Evolutionary conservation across 2,329 filamentous ascomycete genomes (phyloP).

Genomic region (Verticillium nubilum): DNA sequence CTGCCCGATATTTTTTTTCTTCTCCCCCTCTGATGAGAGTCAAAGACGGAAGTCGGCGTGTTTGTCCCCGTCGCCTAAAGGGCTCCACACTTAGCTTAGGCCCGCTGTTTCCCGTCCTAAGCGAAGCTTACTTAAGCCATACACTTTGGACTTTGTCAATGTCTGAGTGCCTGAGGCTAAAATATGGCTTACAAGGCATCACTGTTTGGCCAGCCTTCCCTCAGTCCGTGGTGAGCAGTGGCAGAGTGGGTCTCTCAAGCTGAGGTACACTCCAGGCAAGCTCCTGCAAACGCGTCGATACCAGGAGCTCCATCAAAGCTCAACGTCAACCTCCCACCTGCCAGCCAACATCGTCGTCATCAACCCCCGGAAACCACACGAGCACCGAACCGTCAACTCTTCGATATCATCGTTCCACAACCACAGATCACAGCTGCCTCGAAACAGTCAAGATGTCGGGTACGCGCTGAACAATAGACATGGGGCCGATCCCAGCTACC

Average conservation of each 20-base stretch:
- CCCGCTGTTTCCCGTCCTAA: neutral
- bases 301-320: conserved; percentile 12
- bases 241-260: neutral
- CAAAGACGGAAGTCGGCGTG: neutral
- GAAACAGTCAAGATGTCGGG: conserved; percentile 46
- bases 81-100: neutral
- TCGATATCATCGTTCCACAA: neutral
- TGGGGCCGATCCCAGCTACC: conserved; percentile 10
- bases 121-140: neutral
- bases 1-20: conserved; percentile 7
- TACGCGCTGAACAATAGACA: conserved; percentile 21
- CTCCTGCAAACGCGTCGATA: conserved; percentile 39
- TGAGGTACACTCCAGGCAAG: conserved; percentile 33
- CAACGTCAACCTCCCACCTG: conserved; percentile 10
- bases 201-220: neutral
- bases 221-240: neutral
- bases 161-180: neutral
- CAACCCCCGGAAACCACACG: conserved; percentile 9
- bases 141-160: too few species aligned
- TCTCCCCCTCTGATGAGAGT: neutral
- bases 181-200: neutral
- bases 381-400: neutral
- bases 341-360: conserved; percentile 10
- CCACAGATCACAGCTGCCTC: neutral
- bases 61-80: neutral